These are phyloP conservation scores for Flaveria bidentis DNA, from an alignment of 129 eudicot species.

Conservation along the genomic window DNA sequence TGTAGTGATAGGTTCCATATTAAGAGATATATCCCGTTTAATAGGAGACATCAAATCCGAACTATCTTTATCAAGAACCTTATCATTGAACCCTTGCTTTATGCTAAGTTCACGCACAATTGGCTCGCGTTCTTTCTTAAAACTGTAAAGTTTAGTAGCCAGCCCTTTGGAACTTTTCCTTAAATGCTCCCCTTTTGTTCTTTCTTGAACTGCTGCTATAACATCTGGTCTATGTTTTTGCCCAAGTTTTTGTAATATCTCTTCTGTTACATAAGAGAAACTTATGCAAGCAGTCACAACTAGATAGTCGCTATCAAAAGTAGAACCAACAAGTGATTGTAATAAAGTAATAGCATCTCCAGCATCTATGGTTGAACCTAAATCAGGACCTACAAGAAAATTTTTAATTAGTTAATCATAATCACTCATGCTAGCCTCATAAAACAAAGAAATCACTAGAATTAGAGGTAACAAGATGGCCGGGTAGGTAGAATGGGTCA, in stretches of 20 bases:
- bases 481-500: background rate
- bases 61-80: slow-evolving; percentile 24
- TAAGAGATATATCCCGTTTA: slow-evolving; percentile 50
- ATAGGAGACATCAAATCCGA: slow-evolving; percentile 37
- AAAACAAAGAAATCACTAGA: slow-evolving; percentile 7
- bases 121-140: slow-evolving; percentile 66
- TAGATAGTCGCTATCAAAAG: slow-evolving; percentile 95
- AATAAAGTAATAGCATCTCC: slow-evolving; percentile 86
- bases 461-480: slow-evolving; percentile 5
- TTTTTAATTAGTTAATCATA: background rate
- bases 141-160: slow-evolving; percentile 87
- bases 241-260: slow-evolving; percentile 61
- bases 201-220: slow-evolving; percentile 62
- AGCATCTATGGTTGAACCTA: slow-evolving; percentile 83
- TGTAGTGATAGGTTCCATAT: slow-evolving; percentile 43
- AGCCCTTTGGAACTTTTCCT: slow-evolving; percentile 71
- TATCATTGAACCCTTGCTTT: slow-evolving; percentile 39
- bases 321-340: slow-evolving; percentile 85
- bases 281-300: slow-evolving; percentile 97
- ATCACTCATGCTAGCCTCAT: background rate
- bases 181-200: slow-evolving; percentile 54
- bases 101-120: slow-evolving; percentile 43
- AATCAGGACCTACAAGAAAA: slow-evolving; percentile 70
- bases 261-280: slow-evolving; percentile 67
- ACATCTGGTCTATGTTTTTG: slow-evolving; percentile 81